A percentile compares a stretch with the other conserved stretches of the same genome.
Conservation (phyloP, 2,329 filamentous ascomycete species). For the Zalaria obscura region DNA sequence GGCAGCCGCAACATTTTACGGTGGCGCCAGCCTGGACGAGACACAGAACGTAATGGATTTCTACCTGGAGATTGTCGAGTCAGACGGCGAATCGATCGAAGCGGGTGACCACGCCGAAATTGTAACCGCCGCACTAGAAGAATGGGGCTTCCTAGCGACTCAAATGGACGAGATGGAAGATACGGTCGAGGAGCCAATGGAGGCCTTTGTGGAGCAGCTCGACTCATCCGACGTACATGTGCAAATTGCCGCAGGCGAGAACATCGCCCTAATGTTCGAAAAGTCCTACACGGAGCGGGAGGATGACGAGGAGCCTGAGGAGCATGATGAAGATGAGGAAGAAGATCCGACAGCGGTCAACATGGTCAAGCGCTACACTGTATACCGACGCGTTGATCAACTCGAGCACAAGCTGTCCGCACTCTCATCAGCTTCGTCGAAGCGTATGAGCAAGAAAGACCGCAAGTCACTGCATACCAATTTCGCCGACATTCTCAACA, state of each 20-base stretch:
- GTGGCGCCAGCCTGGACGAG: slow-evolving; percentile 55
- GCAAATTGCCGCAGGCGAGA: slow-evolving; percentile 63
- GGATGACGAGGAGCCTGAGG: slow-evolving; percentile 36
- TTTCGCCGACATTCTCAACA: slow-evolving; percentile 52
- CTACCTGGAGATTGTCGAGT: slow-evolving; percentile 63
- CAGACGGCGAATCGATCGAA: slow-evolving; percentile 59
- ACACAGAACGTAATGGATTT: slow-evolving; percentile 59
- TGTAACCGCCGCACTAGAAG: slow-evolving; percentile 60
- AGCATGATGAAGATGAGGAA: slow-evolving; percentile 31
- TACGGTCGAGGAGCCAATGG: slow-evolving; percentile 57
- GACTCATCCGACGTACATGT: slow-evolving; percentile 59
- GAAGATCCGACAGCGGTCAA: slow-evolving; percentile 30
- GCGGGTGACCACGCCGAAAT: slow-evolving; percentile 57
- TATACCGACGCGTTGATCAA: slow-evolving; percentile 49
- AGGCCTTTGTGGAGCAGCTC: slow-evolving; percentile 75
- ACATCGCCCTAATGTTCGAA: slow-evolving; percentile 74
- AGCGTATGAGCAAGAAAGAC: slow-evolving; percentile 51
- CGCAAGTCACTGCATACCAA: slow-evolving; percentile 51
- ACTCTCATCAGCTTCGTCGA: slow-evolving; percentile 46
- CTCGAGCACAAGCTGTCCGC: slow-evolving; percentile 44
- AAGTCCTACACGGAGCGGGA: slow-evolving; percentile 47
- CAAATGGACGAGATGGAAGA: slow-evolving; percentile 61
- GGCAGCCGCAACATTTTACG: slow-evolving; percentile 58
- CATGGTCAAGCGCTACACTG: slow-evolving; percentile 50
- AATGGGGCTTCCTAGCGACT: slow-evolving; percentile 70